Conservation (phyloP, 106 monocot genomes). For the Xerophyta viscosa region DNA sequence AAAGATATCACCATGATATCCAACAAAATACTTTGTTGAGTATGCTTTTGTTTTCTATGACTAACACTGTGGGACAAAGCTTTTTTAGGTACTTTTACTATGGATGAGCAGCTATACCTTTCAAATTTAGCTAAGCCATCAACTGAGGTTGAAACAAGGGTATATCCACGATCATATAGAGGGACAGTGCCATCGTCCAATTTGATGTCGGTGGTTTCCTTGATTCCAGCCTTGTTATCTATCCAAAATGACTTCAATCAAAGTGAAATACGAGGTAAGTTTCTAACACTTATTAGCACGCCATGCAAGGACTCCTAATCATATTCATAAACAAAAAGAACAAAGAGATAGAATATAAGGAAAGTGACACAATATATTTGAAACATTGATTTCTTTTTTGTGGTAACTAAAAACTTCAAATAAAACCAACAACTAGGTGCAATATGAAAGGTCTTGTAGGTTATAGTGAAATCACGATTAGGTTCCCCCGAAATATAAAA, state of each 20-base stretch:
- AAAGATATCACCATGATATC: too few species aligned
- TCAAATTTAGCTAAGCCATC: constrained; percentile 47
- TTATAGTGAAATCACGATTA: too few species aligned
- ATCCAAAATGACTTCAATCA: constrained; percentile 71
- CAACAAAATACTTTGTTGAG: too few species aligned
- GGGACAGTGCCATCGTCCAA: constrained; percentile 44
- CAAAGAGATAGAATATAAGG: not conserved
- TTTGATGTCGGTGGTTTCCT: constrained; percentile 19
- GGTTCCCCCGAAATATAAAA: too few species aligned
- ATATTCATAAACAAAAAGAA: not conserved
- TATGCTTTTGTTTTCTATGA: too few species aligned
- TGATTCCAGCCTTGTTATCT: constrained; percentile 58
- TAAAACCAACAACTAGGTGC: too few species aligned
- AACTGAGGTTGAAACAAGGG: constrained; percentile 42
- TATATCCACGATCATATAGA: constrained; percentile 81
- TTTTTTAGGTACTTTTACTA: not conserved
- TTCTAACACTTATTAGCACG: not conserved
- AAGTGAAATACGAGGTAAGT: not conserved
- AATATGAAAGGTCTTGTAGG: too few species aligned
- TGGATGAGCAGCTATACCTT: constrained; percentile 31
- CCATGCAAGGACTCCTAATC: too few species aligned
- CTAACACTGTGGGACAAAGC: too few species aligned
- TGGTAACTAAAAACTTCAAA: too few species aligned
- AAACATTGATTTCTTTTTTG: too few species aligned
- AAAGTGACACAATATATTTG: too few species aligned